Percentiles rank a stretch among this genome's conserved stretches.
Conservation (phyloP, 2,329 filamentous ascomycete genomes). For the Alternaria ventricosa region DNA sequence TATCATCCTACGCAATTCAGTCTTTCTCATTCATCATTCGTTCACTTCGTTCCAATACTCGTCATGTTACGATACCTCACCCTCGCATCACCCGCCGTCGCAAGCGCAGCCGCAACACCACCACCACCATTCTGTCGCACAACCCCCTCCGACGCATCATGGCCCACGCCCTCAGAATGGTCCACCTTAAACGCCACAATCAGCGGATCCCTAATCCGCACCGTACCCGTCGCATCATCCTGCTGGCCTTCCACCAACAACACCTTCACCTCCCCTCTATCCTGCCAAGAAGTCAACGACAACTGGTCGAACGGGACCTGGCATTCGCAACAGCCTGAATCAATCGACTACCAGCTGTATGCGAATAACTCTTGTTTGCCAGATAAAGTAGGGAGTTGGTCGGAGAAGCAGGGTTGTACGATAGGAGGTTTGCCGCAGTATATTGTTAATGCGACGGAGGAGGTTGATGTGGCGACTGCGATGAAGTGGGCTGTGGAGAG, state of each 20-base stretch:
- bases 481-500: conserved; percentile 33
- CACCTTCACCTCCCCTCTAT: conserved; percentile 27
- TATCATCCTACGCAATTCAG: rapidly evolving
- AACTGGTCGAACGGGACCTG: conserved; percentile 41
- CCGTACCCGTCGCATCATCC: neutral
- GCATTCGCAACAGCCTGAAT: conserved; percentile 42
- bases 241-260: conserved; percentile 30
- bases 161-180: neutral
- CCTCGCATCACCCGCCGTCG: neutral
- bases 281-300: conserved; percentile 30
- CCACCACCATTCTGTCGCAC: neutral
- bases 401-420: neutral
- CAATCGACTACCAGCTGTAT: conserved; percentile 15
- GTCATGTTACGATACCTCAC: neutral
- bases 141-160: neutral
- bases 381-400: neutral
- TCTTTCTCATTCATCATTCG: no score
- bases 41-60: no score
- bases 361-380: neutral
- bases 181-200: neutral
- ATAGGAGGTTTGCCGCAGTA: neutral
- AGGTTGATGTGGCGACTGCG: conserved; percentile 34
- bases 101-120: neutral
- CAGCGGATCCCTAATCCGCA: neutral
- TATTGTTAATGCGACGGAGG: conserved; percentile 9